Evolutionary conservation across 257 asterid species (phyloP).

Genomic region (Plectranthus barbatus): DNA sequence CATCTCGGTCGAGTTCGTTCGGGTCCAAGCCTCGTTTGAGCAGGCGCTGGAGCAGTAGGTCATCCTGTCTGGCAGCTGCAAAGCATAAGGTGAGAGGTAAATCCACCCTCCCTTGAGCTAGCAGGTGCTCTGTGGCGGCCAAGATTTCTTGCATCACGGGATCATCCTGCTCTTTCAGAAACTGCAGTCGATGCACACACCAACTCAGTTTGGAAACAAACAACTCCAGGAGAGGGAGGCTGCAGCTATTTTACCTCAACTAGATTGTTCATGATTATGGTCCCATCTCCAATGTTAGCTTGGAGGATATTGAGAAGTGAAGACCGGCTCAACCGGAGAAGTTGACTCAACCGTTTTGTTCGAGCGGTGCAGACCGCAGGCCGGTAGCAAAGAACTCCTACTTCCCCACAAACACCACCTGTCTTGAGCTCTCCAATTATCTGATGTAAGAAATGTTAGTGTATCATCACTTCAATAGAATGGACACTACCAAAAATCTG

Average conservation of each 20-base stretch:
- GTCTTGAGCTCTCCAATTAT: constrained; percentile 44
- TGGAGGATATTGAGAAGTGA: constrained; percentile 58
- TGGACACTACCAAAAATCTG: not conserved
- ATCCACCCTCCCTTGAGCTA: constrained; percentile 74
- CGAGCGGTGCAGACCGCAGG: constrained; percentile 69
- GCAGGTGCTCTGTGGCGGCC: constrained; percentile 61
- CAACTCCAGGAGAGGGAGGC: not conserved
- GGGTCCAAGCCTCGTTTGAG: constrained; percentile 63
- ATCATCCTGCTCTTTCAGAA: constrained; percentile 51
- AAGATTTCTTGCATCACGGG: constrained; percentile 47
- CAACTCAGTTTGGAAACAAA: no score
- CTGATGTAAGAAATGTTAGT: no score
- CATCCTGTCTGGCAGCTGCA: constrained; percentile 75
- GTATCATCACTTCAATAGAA: no score
- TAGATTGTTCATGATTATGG: constrained; percentile 76
- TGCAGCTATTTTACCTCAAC: constrained; percentile 41
- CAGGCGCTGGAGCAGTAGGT: constrained; percentile 53
- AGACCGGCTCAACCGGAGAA: constrained; percentile 62
- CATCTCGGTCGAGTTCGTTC: constrained; percentile 51
- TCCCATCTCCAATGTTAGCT: constrained; percentile 75
- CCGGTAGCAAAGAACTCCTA: constrained; percentile 74
- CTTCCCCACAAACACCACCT: constrained; percentile 67
- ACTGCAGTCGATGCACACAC: constrained; percentile 27
- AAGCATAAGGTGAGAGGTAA: constrained; percentile 80
- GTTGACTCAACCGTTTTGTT: constrained; percentile 70